Base-by-base conservation (phyloP, 768 basidiomycete genomes). In the Tulasnella calospora region DNA sequence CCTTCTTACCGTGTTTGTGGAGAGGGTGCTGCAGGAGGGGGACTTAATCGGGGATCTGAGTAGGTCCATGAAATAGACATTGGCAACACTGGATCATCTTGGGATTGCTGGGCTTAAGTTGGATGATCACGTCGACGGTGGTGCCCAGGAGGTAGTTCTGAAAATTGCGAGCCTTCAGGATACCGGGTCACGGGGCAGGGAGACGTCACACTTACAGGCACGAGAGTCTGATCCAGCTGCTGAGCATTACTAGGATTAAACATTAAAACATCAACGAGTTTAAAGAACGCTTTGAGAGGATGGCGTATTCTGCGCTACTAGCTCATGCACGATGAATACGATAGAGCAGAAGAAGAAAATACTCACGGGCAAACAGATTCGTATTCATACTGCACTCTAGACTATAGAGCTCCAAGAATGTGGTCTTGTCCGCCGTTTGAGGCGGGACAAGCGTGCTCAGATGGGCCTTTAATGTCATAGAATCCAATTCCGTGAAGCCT, bases 1-100 rank as follows among this genome's bases (percentile, higher is more conserved):
- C 76, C n/a, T 75, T 75, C 9, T 15, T 19, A 33, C 74, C 74
- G 44, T 75, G 74, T 41, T 75, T 75, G n/a, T 75, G 74, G 17
- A 75, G 30, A 75, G 74, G 74, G 47, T 75, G 74, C 74, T 75
- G 47, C 51, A 51, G 5, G 51, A n/a, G 51, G 23, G 21, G 2
- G n/a, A n/a, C 13, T 17, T 17, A 27, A 61, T 61, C 3, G 7
- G 47, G 2, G 9, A 2, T 75, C 36, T 57, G n/a, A 38, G 3
- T 6, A 8, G 35, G 15, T 27, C 74, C 30, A 27, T n/a, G 10
- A 21, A 8, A n/a, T 6, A 5, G 33, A 2, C 23, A 13, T n/a
- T 17, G 21, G 36, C 36, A 61, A 33, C 19, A 5, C n/a, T 2
- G 17, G 21, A 17, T 15, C 57, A 55, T 47, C 74, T 51, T 75